phyloP scores from a whole-genome alignment of 495 filamentous ascomycete genomes.

The Annulohypoxylon nitens region DNA sequence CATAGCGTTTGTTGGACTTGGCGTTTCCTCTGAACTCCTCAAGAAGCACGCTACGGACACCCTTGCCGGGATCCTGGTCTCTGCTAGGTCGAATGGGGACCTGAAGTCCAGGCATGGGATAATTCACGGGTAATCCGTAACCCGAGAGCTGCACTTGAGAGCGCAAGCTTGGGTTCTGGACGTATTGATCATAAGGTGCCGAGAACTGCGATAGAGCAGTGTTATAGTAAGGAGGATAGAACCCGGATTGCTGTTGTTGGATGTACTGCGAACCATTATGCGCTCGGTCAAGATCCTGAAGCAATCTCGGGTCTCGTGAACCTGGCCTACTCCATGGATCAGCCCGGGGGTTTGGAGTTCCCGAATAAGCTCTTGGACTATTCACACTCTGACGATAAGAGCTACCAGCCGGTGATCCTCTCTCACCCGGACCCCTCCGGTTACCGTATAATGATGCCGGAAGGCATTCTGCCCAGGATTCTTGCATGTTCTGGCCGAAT shows the following conservation, averaged over 20 bases:
- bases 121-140: constrained; percentile 58
- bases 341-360: constrained; percentile 60
- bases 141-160: constrained; percentile 48
- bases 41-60: constrained; percentile 76
- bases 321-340: constrained; percentile 56
- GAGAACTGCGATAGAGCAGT: constrained; percentile 41
- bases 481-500: constrained; percentile 32
- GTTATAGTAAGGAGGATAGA: constrained; percentile 41
- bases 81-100: constrained; percentile 65
- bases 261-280: constrained; percentile 46
- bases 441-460: constrained; percentile 4
- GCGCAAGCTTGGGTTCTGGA: constrained; percentile 47
- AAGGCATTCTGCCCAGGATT: constrained; percentile 35
- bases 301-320: constrained; percentile 53
- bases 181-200: constrained; percentile 55
- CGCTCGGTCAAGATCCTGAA: constrained; percentile 52
- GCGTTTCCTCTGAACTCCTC: constrained; percentile 82
- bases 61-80: constrained; percentile 74
- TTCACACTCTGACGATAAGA: constrained; percentile 66
- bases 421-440: constrained; percentile 43
- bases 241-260: constrained; percentile 42
- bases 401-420: constrained; percentile 67
- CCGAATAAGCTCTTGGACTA: constrained; percentile 69
- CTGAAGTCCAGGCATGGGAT: constrained; percentile 42
- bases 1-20: constrained; percentile 83